Base-by-base conservation (phyloP, 176 grass and related monocot species). In the Musa schizocarpa region DNA sequence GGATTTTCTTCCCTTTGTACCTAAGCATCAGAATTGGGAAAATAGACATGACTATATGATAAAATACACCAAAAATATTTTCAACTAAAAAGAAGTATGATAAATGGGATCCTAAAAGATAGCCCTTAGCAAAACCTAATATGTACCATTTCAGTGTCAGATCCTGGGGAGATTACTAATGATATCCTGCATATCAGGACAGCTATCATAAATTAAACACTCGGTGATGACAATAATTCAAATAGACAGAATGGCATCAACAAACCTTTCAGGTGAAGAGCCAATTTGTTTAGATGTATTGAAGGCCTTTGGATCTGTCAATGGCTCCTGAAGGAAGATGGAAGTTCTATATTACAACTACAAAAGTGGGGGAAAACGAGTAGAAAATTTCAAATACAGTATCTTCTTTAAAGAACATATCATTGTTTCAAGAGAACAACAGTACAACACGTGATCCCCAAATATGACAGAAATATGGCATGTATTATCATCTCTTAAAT, bases 121-220 rank as follows among this genome's bases (percentile, higher is more conserved):
- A 50, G 49, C 66, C 29, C 65, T 43, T 68, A 1, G 48, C 7
- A 17, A 16, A 8, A 14, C 16, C 14, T 62, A 21, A 67, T 21
- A 73, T 74, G 55, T 92, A 96, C 89, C 52, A 49, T 76, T 74
- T 84, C 26, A 61, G 50, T 75, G 48, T 54, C 81, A 49, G 48
- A 22, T 54, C 81, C 75, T 64, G 79, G 61, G 78, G 68, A 61
- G 80, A 74, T 88, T 80, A 75, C 64, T 50, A 74, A 74, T 83
- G 85, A 92, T 87, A 73, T 86, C 85, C 90, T 96, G 88, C 93
- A 88, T 58, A 74, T 77, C 19, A 73, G 80, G 49, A 78, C 78
- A 72, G 24, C 11, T 8, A 10, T 84, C 72, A 92, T 24, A 80
- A 43, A 80, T 13, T 25, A 81, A 78, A 43, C 77, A 76, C 53